phyloP scores from a whole-genome alignment of 2,329 filamentous ascomycete species.

The Pyricularia pennisetigena region DNA sequence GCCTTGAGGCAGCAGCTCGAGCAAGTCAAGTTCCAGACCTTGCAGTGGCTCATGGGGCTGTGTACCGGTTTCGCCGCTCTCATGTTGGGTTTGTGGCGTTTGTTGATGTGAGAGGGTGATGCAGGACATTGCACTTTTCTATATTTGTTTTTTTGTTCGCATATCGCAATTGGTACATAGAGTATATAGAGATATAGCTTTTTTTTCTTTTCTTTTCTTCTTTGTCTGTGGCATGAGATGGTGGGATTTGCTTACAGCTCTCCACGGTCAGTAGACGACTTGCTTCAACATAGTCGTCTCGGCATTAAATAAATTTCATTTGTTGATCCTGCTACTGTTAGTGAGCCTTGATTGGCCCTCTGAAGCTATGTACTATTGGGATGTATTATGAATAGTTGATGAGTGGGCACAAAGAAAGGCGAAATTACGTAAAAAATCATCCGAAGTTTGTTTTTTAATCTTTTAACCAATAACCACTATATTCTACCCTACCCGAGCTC shows the following conservation, averaged over 20 bases:
- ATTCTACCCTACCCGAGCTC: too few relatives aligned
- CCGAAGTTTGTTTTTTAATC: too few relatives aligned
- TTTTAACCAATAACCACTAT: too few relatives aligned
- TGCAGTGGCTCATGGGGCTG: slow-evolving; percentile 96
- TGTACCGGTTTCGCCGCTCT: slow-evolving; percentile 58
- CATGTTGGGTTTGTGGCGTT: slow-evolving; percentile 58
- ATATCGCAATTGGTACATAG: not conserved
- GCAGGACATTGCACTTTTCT: not conserved
- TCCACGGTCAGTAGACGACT: not conserved
- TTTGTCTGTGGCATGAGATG: not conserved
- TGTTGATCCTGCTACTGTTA: not conserved
- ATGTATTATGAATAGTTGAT: not conserved
- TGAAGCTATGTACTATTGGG: not conserved
- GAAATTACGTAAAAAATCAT: too few relatives aligned
- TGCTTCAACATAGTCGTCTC: not conserved
- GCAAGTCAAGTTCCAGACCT: slow-evolving; percentile 92
- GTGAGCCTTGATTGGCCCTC: not conserved
- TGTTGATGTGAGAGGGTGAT: slow-evolving; percentile 45
- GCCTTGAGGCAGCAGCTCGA: slow-evolving; percentile 85
- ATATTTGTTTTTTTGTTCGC: not conserved
- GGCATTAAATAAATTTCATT: not conserved
- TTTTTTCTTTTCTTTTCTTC: not conserved
- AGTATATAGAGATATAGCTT: not conserved
- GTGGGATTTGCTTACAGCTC: not conserved
- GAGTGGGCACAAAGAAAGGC: not conserved